These are phyloP conservation scores for Nigrospora oryzae DNA, from an alignment of 2,329 filamentous ascomycete species.

Conservation along the genomic window DNA sequence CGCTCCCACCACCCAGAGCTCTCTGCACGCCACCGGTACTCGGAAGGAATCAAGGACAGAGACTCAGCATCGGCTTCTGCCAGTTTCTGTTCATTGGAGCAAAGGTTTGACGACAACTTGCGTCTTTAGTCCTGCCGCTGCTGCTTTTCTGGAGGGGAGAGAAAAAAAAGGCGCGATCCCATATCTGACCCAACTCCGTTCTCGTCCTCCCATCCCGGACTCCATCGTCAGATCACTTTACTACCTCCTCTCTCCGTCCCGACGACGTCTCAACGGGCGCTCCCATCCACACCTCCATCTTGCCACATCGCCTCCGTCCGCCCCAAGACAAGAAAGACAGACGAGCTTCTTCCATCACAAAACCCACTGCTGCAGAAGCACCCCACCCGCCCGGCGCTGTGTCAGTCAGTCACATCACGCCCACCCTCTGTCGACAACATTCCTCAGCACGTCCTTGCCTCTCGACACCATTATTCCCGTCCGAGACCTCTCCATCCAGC, in stretches of 20 bases:
- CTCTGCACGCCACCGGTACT: too few relatives aligned
- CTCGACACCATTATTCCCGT: conserved; percentile 3
- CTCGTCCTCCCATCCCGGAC: conserved; percentile 9
- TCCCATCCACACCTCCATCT: not conserved
- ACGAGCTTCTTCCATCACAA: too few relatives aligned
- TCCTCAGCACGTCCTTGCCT: conserved; percentile 5
- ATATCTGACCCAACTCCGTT: conserved; percentile 5
- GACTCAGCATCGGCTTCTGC: conserved; percentile 7
- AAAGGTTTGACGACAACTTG: conserved; percentile 29
- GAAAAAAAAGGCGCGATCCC: not conserved
- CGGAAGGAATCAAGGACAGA: not conserved
- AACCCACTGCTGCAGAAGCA: too few relatives aligned
- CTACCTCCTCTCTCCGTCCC: not conserved
- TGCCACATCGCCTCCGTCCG: not conserved
- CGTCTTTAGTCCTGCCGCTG: conserved; percentile 21
- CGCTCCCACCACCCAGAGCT: too few relatives aligned
- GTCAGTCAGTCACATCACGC: conserved; percentile 2
- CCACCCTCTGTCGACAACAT: conserved; percentile 4
- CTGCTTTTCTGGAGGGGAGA: conserved; percentile 7
- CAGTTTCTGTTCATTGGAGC: conserved; percentile 18
- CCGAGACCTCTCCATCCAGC: conserved; percentile 15
- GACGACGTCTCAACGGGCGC: not conserved
- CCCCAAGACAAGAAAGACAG: too few relatives aligned
- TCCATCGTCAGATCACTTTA: conserved; percentile 6
- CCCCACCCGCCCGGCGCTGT: too few relatives aligned